Evolutionary conservation across 2,329 filamentous ascomycete genomes (phyloP).

Genomic region (Aureobasidium sp.): DNA sequence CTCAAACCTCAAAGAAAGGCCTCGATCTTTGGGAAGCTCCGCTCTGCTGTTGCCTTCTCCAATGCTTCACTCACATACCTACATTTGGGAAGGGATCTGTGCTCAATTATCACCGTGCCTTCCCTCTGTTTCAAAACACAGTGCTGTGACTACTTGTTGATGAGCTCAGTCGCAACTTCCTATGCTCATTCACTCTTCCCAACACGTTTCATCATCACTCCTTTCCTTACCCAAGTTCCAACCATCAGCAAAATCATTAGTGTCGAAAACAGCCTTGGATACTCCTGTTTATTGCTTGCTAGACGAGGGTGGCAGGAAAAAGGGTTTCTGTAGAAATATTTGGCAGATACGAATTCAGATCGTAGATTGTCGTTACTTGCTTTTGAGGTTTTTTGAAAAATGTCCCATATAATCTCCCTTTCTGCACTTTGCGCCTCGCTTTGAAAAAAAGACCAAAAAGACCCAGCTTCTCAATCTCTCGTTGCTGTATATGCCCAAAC

Average conservation of each 20-base stretch:
- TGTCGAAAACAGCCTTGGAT: no score
- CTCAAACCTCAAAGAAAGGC: neutral
- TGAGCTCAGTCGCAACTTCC: neutral
- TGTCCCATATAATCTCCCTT: neutral
- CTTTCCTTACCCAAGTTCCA: neutral
- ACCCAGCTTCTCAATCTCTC: neutral
- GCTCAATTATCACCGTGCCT: neutral
- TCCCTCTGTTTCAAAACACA: neutral
- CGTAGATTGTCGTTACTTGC: neutral
- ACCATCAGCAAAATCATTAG: neutral
- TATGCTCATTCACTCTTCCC: neutral
- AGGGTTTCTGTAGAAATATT: no score
- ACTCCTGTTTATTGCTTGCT: no score
- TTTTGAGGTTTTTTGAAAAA: neutral
- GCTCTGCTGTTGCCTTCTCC: neutral
- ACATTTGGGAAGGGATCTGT: neutral
- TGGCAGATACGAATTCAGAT: neutral
- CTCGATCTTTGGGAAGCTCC: no score
- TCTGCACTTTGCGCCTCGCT: conserved; percentile 5
- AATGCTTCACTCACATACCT: neutral
- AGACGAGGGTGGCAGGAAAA: no score
- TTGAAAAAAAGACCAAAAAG: neutral
- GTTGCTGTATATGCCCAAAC: neutral
- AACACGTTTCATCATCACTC: neutral
- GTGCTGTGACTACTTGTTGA: neutral